Percentiles rank a stretch among this genome's conserved stretches.
Conservation (phyloP, 1,284 basidiomycete species). For the Laetiporus sulphureus region DNA sequence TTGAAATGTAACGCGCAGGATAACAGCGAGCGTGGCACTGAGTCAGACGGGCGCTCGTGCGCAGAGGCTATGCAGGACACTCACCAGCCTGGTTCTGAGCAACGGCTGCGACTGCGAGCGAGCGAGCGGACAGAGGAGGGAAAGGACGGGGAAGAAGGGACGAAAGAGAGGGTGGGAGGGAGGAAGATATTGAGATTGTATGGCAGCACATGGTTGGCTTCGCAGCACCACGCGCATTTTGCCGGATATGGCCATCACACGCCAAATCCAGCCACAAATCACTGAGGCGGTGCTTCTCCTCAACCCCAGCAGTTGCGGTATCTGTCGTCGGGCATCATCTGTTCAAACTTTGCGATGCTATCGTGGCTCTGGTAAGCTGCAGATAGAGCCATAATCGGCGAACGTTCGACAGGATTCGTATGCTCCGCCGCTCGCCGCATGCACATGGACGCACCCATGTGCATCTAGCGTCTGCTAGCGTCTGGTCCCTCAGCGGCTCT, state of each 20-base stretch:
- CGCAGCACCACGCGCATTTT: constrained; percentile 20
- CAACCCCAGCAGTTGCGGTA: too few species aligned
- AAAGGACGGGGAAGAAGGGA: constrained; percentile 20
- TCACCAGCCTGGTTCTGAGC: constrained; percentile 6
- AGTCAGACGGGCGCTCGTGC: constrained; percentile 6
- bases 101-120: constrained; percentile 10
- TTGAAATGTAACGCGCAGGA: constrained; percentile 17
- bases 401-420: too few species aligned
- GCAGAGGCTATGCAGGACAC: constrained; percentile 5
- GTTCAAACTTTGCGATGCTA: too few species aligned
- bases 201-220: constrained; percentile 22
- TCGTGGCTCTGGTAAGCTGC: too few species aligned
- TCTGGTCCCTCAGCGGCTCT: neutral
- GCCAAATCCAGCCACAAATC: constrained; percentile 3
- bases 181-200: constrained; percentile 6
- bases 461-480: constrained; percentile 5
- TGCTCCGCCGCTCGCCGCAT: constrained; percentile 8
- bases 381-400: too few species aligned
- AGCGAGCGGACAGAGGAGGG: constrained; percentile 15
- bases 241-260: constrained; percentile 8
- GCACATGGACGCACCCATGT: constrained; percentile 19
- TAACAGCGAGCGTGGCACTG: constrained; percentile 11
- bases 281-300: too few species aligned
- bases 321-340: too few species aligned
- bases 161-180: constrained; percentile 10